phyloP scores from a whole-genome alignment of 495 filamentous ascomycete species.

The Cladorrhinum samala region DNA sequence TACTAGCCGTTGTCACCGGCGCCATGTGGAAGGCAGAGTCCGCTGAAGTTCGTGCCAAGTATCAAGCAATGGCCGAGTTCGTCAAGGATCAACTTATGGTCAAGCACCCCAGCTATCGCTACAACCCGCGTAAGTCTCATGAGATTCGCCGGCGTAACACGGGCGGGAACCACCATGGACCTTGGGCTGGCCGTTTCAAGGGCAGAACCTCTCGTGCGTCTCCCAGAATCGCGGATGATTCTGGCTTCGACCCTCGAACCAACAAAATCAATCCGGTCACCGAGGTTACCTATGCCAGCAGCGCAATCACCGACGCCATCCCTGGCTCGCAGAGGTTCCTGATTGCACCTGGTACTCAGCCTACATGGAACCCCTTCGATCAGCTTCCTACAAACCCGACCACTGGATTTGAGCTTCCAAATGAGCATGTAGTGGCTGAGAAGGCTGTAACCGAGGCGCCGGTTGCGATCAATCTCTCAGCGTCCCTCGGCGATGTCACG shows the following conservation, averaged over 20 bases:
- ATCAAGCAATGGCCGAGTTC: constrained; percentile 6
- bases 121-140: constrained; percentile 11
- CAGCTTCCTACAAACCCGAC: not conserved
- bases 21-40: constrained; percentile 18
- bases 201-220: no score
- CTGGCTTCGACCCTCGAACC: no score
- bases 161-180: no score
- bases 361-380: not conserved
- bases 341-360: not conserved
- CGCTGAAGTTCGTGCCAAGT: constrained; percentile 14
- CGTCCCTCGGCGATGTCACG: no score
- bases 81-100: constrained; percentile 14
- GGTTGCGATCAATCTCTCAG: no score
- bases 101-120: constrained; percentile 11
- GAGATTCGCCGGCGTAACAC: constrained; percentile 15
- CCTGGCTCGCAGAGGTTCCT: not conserved
- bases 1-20: constrained; percentile 17
- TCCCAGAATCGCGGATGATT: no score
- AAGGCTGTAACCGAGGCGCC: no score
- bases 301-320: not conserved
- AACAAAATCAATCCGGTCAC: no score
- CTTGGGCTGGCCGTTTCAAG: no score
- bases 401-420: not conserved
- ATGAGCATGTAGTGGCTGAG: not conserved
- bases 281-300: not conserved